Evolutionary conservation across 2,329 filamentous ascomycete species (phyloP), one percentile per base, ranked within the genome.

Genomic region (Aspergillus sp.): DNA sequence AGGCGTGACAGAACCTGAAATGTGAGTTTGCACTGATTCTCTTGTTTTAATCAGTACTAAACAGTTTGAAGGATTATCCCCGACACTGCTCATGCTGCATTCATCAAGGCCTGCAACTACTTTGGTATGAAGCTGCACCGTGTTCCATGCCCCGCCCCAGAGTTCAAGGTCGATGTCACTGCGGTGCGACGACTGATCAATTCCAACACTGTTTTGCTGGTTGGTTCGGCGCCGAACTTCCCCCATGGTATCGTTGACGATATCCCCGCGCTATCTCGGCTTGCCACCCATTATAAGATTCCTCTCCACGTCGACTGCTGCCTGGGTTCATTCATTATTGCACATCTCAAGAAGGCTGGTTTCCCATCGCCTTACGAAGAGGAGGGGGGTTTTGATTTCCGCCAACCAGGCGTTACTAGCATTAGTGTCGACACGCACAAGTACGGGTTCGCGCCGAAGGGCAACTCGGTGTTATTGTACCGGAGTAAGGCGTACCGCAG

Each of bases 391-490:
- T 98, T 98, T 71, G 95, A 99, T 75, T 99, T 99, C 84, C 87
- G 90, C 56, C 86, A 96, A 58, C 91, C 90, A 65, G 95, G 95
- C 67, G 95, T 99, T 39, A 97, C 93, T 3, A 93, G 89, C 74
- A 98, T 99, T 75, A 92, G 88, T 65, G 96, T 93, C 74, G 95
- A 99, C 74, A 99, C 95, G 3, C 95, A 99, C 84, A 99, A 99
- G 76, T 99, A 99, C 73, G 95, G 95, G 39, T 99, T 99, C 72
- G 95, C 95, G 1, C 95, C 95, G 53, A 99, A 99, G 80, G 95
- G 95, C 65, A 99, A 96, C 82, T 95, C 90, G 52, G 95, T 92
- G 1, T 83, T 96, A 14, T 83, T 99, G 43, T 99, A 99, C 82
- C 91, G 95, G 67, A 90, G 86, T 46, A 84, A 87, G 35, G 79